Base-by-base conservation (phyloP, 768 basidiomycete species). In the Boletus subparvulus region DNA sequence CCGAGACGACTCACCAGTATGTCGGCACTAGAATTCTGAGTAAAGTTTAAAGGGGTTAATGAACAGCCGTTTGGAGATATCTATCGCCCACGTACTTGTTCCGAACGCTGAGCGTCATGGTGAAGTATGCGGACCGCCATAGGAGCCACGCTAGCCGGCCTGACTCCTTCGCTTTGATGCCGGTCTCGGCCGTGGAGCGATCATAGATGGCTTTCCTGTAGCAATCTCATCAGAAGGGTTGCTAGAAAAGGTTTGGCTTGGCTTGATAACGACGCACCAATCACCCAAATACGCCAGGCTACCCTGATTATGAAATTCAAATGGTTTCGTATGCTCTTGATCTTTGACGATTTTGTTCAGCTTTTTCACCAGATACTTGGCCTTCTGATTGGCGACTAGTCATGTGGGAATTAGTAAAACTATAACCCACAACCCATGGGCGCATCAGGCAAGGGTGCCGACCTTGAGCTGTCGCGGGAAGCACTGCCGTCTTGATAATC, bases 381-480 rank as follows among this genome's bases (percentile, higher is more conserved):
- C 90, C 69, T 92, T 85, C 65, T 92, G 90, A 62, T 83, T 83
- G 6, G 90, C 90, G 24, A 92, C 90, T 88, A 54, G 14, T 52
- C 52, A 46, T 43, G 16, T 42, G 47, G 46, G 32, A 24, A 50
- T 61, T 28, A 65, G 50, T 54, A 33, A 44, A 48, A 56, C 16
- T 19, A 36, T 30, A 62, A 58, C 66, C 68, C 66, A 26, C 45
- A 67, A 54, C 56, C 59, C 61, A 54, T 45, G 53, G 32, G 62
- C 54, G 60, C 42, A 57, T 56, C 52, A 28, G 55, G 46, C 19
- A 50, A 62, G 46, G 58, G 62, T 54, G 56, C 69, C 14, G 7
- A 79, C 87, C 89, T 81, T 94, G 92, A 4, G 93, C 91, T 17
- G 92, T 94, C 2, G 93, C 90, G 12, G 93, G 92, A 11, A 94